Evolutionary conservation across 208 protist genomes (phyloP), one percentile per base, ranked within the genome.

Genomic region (Naegleria lovaniensis): DNA sequence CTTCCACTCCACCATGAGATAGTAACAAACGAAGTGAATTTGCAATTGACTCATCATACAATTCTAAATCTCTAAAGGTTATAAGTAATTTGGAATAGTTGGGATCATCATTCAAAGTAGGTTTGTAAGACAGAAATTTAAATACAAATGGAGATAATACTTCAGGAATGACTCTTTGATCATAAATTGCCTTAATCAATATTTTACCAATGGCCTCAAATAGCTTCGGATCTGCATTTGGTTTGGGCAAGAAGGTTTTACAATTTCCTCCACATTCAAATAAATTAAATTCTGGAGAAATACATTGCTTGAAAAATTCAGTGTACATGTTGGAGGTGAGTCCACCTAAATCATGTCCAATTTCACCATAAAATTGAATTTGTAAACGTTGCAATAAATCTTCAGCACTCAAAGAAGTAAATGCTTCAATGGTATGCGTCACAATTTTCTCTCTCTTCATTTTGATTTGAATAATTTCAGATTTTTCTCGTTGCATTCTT

Each of bases 1-100:
- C 16, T 5, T 79, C 25, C 0, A 79, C 29, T 36, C 29, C 67
- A 36, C n/a, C 9, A 36, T 29, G 16, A 36, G 67, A 6, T 9
- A 79, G 29, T 7, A 79, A 13, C 29, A 79, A 36, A 36, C 29
- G 7, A 5, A 79, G n/a, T 9, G 67, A 79, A 36, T 33, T 29
- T 0, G 67, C 67, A 0, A 79, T 36, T 36, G 16, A 7, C 9
- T 29, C 16, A 79, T 79, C 67, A 36, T 36, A 79, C n/a, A 36
- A 33, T 79, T 79, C 67, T 33, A 79, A 79, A 79, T 79, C 67
- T 79, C 67, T 79, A 33, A 79, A 79, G 1, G 67, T 79, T 79
- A 79, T n/a, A 1, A 36, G 0, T 6, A 79, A 9, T 36, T 25
- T 36, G 4, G 13, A 5, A 16, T 22, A 75, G 25, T 79, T 36